A percentile compares a stretch with the other conserved stretches of the same genome.
Conservation (phyloP, 1,139 yeast genomes). For the Scheffersomyces parashehatae region DNA sequence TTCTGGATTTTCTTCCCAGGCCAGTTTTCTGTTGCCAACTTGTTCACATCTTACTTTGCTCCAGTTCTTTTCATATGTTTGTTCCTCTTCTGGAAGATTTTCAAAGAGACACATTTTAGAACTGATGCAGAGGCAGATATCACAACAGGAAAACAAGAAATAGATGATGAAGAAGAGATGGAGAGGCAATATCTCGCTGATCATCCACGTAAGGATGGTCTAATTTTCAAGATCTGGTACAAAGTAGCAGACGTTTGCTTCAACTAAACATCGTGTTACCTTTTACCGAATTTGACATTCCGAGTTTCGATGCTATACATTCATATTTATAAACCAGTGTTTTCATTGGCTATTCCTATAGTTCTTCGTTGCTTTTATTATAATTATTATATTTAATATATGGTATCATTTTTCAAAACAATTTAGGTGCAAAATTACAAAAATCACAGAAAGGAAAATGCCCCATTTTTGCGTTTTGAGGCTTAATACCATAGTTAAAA, state of each 20-base stretch:
- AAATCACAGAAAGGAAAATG: too few relatives aligned
- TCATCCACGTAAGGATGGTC: slow-evolving; percentile 19
- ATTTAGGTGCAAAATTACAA: too few relatives aligned
- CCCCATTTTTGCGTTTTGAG: too few relatives aligned
- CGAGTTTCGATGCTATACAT: too few relatives aligned
- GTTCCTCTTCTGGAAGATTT: slow-evolving; percentile 36
- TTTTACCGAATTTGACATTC: too few relatives aligned
- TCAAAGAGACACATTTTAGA: slow-evolving; percentile 35
- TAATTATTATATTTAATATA: too few relatives aligned
- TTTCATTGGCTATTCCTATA: too few relatives aligned
- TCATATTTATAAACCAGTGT: too few relatives aligned
- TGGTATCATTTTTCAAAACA: too few relatives aligned
- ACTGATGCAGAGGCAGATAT: slow-evolving; percentile 35
- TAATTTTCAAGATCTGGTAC: slow-evolving; percentile 19
- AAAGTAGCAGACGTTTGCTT: slow-evolving; percentile 18
- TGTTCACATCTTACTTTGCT: slow-evolving; percentile 43
- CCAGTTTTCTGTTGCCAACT: slow-evolving; percentile 32
- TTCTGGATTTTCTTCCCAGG: slow-evolving; percentile 47
- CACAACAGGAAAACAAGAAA: slow-evolving; percentile 34
- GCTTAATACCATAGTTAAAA: too few relatives aligned
- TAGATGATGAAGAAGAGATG: slow-evolving; percentile 35
- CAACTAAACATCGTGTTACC: slow-evolving; percentile 7
- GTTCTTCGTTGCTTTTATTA: too few relatives aligned
- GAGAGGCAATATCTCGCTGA: slow-evolving; percentile 21
- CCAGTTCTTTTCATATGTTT: slow-evolving; percentile 31